Percentiles rank a stretch among this genome's conserved stretches.
Conservation (phyloP, 352 stramenopile genomes). For the Phytophthora sp. region DNA sequence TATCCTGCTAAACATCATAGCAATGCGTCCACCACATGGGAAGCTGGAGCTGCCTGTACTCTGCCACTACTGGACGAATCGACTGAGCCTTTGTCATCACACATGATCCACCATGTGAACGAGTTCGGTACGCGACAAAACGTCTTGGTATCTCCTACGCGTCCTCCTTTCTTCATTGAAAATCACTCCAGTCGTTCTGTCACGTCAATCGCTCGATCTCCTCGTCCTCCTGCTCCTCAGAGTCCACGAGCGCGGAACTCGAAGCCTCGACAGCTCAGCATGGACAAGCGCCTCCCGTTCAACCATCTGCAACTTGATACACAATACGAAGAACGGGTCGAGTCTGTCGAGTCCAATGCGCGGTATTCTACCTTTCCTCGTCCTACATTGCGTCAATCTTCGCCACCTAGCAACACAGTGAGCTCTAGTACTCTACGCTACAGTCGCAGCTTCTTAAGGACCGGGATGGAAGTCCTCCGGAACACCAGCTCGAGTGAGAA, state of each 20-base stretch:
- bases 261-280: slow-evolving; percentile 11
- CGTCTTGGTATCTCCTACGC: slow-evolving; percentile 62
- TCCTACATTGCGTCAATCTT: background rate
- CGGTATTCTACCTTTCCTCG: slow-evolving; percentile 13
- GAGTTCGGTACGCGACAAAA: slow-evolving; percentile 67
- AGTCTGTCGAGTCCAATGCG: slow-evolving; percentile 9
- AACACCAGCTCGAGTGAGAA: slow-evolving; percentile 20
- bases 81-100: slow-evolving; percentile 7
- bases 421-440: slow-evolving; percentile 36
- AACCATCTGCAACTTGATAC: slow-evolving; percentile 27
- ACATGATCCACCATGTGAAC: slow-evolving; percentile 72
- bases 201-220: slow-evolving; percentile 3
- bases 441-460: slow-evolving; percentile 60
- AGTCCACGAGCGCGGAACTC: slow-evolving; percentile 18
- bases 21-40: slow-evolving; percentile 3
- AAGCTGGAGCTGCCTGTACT: slow-evolving; percentile 1
- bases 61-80: slow-evolving; percentile 34
- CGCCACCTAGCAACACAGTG: background rate
- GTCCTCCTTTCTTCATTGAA: slow-evolving; percentile 55
- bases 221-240: slow-evolving; percentile 15
- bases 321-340: slow-evolving; percentile 42
- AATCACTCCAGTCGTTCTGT: background rate
- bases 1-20: slow-evolving; percentile 15
- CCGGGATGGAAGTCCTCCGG: slow-evolving; percentile 68
- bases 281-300: slow-evolving; percentile 10